Evolutionary conservation across 768 basidiomycete species (phyloP).

Genomic region (Rhizopogon salebrosus): DNA sequence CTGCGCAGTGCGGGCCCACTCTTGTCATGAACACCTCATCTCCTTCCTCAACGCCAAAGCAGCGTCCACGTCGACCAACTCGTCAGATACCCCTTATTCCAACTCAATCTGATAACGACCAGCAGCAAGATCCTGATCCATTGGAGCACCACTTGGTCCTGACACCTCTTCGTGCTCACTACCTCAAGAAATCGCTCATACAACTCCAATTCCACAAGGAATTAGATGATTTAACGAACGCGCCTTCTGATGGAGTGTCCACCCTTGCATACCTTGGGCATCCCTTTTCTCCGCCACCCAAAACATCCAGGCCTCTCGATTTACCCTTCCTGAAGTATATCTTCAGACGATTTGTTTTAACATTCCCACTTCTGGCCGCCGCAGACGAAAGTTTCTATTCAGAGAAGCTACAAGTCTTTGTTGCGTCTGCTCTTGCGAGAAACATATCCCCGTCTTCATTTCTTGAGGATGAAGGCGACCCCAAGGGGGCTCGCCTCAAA

Average conservation of each 20-base stretch:
- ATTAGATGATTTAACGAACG: constrained; percentile 58
- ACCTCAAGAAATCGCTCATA: constrained; percentile 94
- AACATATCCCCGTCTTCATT: constrained; percentile 63
- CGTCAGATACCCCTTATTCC: constrained; percentile 6
- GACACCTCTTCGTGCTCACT: constrained; percentile 90
- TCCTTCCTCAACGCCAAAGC: not conserved
- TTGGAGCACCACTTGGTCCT: constrained; percentile 31
- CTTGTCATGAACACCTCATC: not conserved
- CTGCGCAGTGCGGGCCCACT: not conserved
- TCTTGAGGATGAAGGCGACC: constrained; percentile 47
- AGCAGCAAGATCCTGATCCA: not conserved
- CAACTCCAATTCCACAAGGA: constrained; percentile 83
- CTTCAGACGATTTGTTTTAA: constrained; percentile 88
- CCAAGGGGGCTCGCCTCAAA: constrained; percentile 59
- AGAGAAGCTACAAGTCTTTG: constrained; percentile 91
- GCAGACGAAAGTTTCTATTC: constrained; percentile 92
- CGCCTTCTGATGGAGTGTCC: constrained; percentile 39
- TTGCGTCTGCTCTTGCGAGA: constrained; percentile 74
- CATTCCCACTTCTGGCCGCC: constrained; percentile 90
- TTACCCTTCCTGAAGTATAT: constrained; percentile 86
- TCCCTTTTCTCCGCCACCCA: constrained; percentile 74
- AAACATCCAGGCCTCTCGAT: constrained; percentile 54
- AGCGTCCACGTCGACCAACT: constrained; percentile 9
- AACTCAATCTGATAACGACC: not conserved
- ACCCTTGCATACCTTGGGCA: constrained; percentile 84